Percentiles rank a stretch among this genome's conserved stretches.
Evolutionary conservation across 352 stramenopile species (phyloP).

Genomic region (Thraustochytrium striatum): DNA sequence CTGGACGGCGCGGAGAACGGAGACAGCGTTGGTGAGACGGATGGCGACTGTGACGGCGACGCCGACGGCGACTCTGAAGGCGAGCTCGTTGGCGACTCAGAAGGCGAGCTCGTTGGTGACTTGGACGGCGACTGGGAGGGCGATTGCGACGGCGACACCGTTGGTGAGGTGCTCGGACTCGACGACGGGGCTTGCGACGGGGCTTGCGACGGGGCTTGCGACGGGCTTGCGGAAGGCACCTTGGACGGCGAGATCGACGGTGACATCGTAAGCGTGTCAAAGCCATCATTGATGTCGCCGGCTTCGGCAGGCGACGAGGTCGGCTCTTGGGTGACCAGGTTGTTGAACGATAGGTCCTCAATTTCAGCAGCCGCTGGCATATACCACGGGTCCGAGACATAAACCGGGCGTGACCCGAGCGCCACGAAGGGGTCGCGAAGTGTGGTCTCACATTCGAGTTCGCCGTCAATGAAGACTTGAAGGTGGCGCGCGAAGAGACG

Average conservation of each 20-base stretch:
- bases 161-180: background rate
- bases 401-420: background rate
- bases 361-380: constrained; percentile 4
- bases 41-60: background rate
- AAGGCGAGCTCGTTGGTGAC: background rate
- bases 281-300: background rate
- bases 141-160: background rate
- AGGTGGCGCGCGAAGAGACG: background rate
- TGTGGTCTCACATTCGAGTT: background rate
- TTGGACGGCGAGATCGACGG: background rate
- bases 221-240: background rate
- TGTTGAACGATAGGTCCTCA: background rate
- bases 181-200: background rate
- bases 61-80: background rate
- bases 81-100: background rate
- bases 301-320: background rate
- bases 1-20: too few species aligned
- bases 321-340: background rate
- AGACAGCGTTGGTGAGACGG: background rate
- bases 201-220: background rate
- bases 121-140: background rate
- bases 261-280: background rate
- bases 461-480: background rate
- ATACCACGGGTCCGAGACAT: background rate
- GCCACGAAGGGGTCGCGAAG: background rate